Evolutionary conservation across 371 early-diverging fungal species (phyloP), one percentile per base, ranked within the genome.

Genomic region (Nematocida sp.): DNA sequence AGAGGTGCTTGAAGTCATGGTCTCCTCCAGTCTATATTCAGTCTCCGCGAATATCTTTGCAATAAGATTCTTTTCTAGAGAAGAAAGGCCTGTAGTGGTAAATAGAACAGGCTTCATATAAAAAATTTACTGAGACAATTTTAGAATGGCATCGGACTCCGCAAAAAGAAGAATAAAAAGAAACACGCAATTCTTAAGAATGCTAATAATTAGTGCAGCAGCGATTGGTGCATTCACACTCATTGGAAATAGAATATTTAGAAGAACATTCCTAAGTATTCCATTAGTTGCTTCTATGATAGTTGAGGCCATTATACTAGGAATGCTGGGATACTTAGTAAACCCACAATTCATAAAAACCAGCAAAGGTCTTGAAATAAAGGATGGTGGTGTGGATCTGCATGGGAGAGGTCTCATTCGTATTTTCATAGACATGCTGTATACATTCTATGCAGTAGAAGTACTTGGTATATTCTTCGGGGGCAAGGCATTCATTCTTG

Each of bases 1-100:
- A 9, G 62, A 55, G 13, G 84, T 86, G 3, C 56, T 80, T 47
- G 74, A 45, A 18, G 82, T 70, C 58, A 88, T 62, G 4, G 23
- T 62, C 39, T 78, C 80, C 45, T 60, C 61, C 40, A 78, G 69
- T n/a, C n/a, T 39, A 40, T 44, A 78, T 15, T 44, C 27, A 13
- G 71, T 78, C 11, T 27, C 61, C n/a, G 15, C 44, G 44, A 78
- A 78, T 13, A 60, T 27, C 44, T 40, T 71, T 56, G 20, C 18
- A n/a, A 78, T 67, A 11, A 69, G 56, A 13, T 20, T n/a, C 61
- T 78, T 78, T 56, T 78, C 80, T 18, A 46, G 11, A 18, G 62
- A 40, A 69, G 80, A 78, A 4, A 78, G 47, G 27, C 60, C 80
- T 18, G 80, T 78, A 13, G 69, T 69, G 25, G 80, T 78, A 70